Conservation (phyloP, 139 green algal species). For the Chlorella sp. region DNA sequence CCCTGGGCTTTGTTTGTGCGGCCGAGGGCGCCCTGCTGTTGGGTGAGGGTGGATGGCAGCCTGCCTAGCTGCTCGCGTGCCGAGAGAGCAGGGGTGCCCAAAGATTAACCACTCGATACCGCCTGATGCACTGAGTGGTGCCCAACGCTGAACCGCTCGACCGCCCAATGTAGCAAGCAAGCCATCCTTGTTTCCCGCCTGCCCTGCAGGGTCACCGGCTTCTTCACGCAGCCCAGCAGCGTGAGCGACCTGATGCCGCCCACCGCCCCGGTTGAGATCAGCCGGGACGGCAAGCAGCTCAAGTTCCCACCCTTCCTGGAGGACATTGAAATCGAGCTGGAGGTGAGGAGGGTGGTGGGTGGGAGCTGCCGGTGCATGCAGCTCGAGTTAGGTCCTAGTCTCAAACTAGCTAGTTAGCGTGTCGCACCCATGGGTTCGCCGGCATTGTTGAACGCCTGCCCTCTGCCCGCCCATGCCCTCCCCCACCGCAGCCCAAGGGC, state of each 20-base stretch:
- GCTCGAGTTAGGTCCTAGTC: too few species aligned
- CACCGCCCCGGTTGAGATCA: conserved; percentile 22
- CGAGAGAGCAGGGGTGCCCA: too few species aligned
- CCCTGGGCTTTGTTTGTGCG: too few species aligned
- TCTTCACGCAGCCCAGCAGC: background rate
- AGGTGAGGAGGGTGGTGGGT: conserved; percentile 5
- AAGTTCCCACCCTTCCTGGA: conserved; percentile 47
- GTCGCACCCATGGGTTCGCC: too few species aligned
- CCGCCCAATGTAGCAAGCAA: background rate
- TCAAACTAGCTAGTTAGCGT: too few species aligned
- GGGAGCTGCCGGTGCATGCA: too few species aligned
- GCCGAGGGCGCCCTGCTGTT: too few species aligned
- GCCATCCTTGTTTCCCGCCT: background rate
- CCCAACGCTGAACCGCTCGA: background rate
- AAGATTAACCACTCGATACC: too few species aligned
- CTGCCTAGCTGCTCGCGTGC: too few species aligned
- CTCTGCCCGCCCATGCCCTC: background rate
- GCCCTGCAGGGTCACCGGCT: conserved; percentile 31
- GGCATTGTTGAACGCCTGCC: background rate
- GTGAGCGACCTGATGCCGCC: conserved; percentile 41
- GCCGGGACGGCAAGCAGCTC: conserved; percentile 13
- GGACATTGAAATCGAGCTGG: conserved; percentile 44
- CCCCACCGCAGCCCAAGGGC: conserved; percentile 23
- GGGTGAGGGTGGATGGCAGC: too few species aligned
- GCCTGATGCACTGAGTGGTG: too few species aligned